These are phyloP conservation scores for Lachancea lanzarotensis DNA, from an alignment of 805 yeast species.

Conservation along the genomic window DNA sequence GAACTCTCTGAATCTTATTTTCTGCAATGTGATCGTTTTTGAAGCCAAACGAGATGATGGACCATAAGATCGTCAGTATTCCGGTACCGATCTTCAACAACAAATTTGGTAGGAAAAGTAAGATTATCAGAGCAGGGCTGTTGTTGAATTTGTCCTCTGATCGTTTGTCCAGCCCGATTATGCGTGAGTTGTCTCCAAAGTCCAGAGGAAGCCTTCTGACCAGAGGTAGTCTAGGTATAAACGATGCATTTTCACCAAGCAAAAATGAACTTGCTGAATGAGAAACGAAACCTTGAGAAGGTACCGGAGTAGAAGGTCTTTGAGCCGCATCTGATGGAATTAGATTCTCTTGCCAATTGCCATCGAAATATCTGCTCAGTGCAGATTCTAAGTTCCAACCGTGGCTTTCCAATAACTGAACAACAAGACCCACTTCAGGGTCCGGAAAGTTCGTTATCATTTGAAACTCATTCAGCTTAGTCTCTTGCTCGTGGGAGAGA, in stretches of 20 bases:
- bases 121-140: constrained; percentile 41
- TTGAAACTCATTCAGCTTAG: constrained; percentile 42
- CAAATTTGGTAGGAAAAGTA: constrained; percentile 51
- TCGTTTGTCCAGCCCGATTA: constrained; percentile 21
- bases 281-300: background rate
- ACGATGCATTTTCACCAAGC: background rate
- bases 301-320: constrained; percentile 5
- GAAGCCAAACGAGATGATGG: constrained; percentile 18
- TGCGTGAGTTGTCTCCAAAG: constrained; percentile 20
- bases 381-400: constrained; percentile 60
- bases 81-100: constrained; percentile 20
- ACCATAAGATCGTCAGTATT: constrained; percentile 18
- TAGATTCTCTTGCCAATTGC: constrained; percentile 34
- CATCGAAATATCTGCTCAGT: constrained; percentile 56
- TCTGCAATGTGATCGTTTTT: constrained; percentile 10
- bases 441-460: constrained; percentile 45
- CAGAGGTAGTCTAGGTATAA: constrained; percentile 28
- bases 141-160: constrained; percentile 9
- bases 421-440: constrained; percentile 41
- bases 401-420: constrained; percentile 42
- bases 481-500: constrained; percentile 38
- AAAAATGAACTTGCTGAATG: constrained; percentile 3
- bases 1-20: constrained; percentile 14
- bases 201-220: constrained; percentile 32
- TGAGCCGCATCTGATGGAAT: constrained; percentile 1